Evolutionary conservation across 345 rosid genomes (phyloP).

Genomic region (Theobroma cacao): DNA sequence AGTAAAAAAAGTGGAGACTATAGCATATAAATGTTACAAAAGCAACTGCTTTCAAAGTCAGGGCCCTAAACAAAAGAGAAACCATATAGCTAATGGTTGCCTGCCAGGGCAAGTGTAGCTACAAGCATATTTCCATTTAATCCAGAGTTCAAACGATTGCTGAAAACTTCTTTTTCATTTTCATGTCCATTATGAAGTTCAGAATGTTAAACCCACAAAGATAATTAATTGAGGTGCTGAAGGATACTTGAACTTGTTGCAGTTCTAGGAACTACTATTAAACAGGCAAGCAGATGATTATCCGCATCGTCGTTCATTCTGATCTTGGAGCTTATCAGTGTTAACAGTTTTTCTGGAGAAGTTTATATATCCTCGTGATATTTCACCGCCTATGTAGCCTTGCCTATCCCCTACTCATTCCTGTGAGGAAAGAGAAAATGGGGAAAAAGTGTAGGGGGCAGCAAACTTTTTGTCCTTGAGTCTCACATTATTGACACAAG

Average conservation of each 20-base stretch:
- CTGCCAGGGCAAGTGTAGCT: neutral
- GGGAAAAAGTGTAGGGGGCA: neutral
- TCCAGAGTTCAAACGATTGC: neutral
- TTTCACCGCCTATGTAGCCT: neutral
- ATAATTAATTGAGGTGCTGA: neutral
- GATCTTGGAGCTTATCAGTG: neutral
- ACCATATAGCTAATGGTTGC: neutral
- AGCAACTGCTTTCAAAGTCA: neutral
- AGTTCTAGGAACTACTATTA: neutral
- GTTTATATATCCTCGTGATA: neutral
- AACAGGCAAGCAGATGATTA: neutral
- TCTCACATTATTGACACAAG: neutral
- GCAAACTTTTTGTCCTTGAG: neutral
- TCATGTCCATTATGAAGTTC: neutral
- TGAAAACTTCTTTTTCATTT: neutral
- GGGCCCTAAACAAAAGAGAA: neutral
- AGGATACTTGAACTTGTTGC: neutral
- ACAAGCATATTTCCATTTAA: neutral
- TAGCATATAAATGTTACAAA: neutral
- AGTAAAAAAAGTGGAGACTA: neutral
- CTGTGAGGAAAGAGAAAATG: neutral
- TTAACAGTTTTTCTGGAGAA: neutral
- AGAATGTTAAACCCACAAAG: neutral
- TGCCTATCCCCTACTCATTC: neutral
- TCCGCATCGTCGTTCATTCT: neutral